A percentile compares a stretch with the other conserved stretches of the same genome.
Evolutionary conservation across 2,329 filamentous ascomycete genomes (phyloP).

Genomic region (Endoconidiophora laricicola): DNA sequence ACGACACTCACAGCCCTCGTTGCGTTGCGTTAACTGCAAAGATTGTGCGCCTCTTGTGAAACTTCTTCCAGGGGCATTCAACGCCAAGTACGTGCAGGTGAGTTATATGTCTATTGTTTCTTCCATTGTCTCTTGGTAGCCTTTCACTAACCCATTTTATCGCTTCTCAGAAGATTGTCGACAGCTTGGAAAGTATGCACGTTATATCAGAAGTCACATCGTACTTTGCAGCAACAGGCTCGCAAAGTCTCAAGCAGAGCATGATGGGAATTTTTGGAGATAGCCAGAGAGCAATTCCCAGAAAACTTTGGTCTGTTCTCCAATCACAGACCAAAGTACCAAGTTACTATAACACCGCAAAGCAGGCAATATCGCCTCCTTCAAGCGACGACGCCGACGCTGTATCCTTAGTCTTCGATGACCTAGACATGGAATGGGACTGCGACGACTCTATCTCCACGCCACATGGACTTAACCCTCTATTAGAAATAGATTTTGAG

Average conservation of each 20-base stretch:
- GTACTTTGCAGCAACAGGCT: conserved; percentile 11
- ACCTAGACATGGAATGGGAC: conserved; percentile 4
- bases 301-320: conserved; percentile 9
- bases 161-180: conserved; percentile 4
- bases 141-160: background rate
- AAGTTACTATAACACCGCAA: background rate
- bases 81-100: conserved; percentile 7
- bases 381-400: background rate
- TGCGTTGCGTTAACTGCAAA: conserved; percentile 14
- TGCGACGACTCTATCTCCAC: background rate
- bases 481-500: conserved; percentile 11
- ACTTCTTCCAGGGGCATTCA: conserved; percentile 11
- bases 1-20: background rate
- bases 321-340: conserved; percentile 11
- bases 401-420: conserved; percentile 4
- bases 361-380: background rate
- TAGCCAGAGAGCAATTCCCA: conserved; percentile 1
- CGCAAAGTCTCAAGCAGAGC: conserved; percentile 7
- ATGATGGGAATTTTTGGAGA: conserved; percentile 4
- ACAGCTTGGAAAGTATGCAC: conserved; percentile 8
- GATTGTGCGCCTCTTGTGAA: conserved; percentile 6
- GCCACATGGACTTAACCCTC: background rate
- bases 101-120: background rate
- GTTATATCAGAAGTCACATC: conserved; percentile 11
- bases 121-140: background rate